A percentile compares a stretch with the other conserved stretches of the same genome.
Conservation (phyloP, 2,329 filamentous ascomycete species). For the Sphaerulina populicola region DNA sequence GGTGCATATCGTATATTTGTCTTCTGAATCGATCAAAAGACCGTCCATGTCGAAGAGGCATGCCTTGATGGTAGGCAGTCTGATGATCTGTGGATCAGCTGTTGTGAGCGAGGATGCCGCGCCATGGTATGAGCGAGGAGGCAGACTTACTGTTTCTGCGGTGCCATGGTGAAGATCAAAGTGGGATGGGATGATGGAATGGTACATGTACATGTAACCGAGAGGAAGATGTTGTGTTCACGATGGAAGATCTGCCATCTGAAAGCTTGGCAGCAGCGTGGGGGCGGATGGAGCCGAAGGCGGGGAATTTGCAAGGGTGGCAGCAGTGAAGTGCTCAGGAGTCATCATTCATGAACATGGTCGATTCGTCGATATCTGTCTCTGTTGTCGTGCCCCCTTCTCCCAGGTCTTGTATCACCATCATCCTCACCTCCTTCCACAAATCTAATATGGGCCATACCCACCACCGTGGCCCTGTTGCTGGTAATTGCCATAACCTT, state of each 20-base stretch:
- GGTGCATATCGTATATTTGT: slow-evolving; percentile 73
- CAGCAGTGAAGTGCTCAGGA: too few species aligned
- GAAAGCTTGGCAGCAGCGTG: too few species aligned
- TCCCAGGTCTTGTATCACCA: background rate
- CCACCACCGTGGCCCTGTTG: slow-evolving; percentile 13
- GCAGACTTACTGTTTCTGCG: slow-evolving; percentile 11
- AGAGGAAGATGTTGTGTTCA: too few species aligned
- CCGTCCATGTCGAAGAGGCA: slow-evolving; percentile 99
- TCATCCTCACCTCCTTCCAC: background rate
- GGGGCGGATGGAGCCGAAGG: too few species aligned
- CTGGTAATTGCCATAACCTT: slow-evolving; percentile 1
- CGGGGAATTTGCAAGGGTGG: too few species aligned
- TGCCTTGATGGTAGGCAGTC: slow-evolving; percentile 68
- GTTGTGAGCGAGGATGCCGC: slow-evolving; percentile 14
- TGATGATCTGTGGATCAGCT: slow-evolving; percentile 17
- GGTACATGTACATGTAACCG: too few species aligned
- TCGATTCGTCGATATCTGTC: too few species aligned
- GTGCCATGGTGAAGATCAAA: slow-evolving; percentile 4
- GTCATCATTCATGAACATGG: too few species aligned
- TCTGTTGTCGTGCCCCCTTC: too few species aligned
- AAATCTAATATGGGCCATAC: slow-evolving; percentile 19
- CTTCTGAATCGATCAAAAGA: slow-evolving; percentile 86
- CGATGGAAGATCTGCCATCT: too few species aligned
- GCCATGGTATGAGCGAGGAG: background rate
- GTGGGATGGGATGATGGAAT: background rate